Conservation (phyloP, 345 rosid genomes). For the Trapa bicornis region DNA sequence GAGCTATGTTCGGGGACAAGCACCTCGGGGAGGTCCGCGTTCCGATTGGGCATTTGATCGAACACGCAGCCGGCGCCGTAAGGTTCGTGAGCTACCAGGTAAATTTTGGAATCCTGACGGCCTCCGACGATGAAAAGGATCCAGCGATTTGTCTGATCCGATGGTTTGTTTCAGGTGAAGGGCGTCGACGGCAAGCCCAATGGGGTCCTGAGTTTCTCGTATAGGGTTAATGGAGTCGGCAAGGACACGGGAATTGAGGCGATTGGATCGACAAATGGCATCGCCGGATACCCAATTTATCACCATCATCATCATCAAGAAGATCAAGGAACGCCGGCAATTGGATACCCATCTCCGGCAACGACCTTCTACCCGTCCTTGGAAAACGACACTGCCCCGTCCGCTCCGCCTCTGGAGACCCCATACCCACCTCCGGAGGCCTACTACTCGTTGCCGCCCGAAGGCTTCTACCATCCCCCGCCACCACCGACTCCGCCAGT, state of each 20-base stretch:
- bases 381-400: constrained; percentile 3
- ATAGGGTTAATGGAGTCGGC: constrained; percentile 12
- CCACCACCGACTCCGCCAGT: constrained; percentile 8
- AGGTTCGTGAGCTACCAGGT: constrained; percentile 37
- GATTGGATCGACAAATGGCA: neutral
- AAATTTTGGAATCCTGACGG: neutral
- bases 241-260: neutral
- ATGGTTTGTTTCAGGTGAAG: constrained; percentile 12
- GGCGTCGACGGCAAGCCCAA: constrained; percentile 28
- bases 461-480: constrained; percentile 5
- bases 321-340: neutral
- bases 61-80: constrained; percentile 19
- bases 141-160: neutral
- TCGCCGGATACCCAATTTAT: constrained; percentile 14
- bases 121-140: neutral
- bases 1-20: constrained; percentile 41
- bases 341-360: neutral
- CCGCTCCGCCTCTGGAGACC: neutral
- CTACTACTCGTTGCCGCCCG: constrained; percentile 11
- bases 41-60: constrained; percentile 26
- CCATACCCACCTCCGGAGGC: constrained; percentile 8
- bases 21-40: constrained; percentile 41
- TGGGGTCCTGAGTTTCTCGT: constrained; percentile 29
- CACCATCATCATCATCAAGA: constrained; percentile 10
- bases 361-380: neutral